phyloP scores from a whole-genome alignment of 441 rosid genomes.

The Pelargonium australe region DNA sequence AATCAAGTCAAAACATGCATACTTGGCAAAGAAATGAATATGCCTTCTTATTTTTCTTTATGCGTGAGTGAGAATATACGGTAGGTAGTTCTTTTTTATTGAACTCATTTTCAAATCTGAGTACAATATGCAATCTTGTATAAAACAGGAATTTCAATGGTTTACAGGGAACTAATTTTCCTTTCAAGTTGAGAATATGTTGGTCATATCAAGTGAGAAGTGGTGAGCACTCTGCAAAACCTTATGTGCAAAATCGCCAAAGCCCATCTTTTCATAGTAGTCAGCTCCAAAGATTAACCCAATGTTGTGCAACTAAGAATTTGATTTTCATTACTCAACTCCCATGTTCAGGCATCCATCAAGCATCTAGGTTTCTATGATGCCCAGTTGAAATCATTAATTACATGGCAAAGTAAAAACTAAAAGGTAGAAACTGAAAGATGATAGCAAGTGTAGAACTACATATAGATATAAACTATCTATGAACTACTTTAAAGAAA shows the following conservation, averaged over 20 bases:
- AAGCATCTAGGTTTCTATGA: slow-evolving; percentile 6
- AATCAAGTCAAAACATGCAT: neutral
- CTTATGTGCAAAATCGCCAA: neutral
- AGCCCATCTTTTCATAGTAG: neutral
- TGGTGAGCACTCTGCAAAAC: neutral
- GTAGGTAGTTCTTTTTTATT: neutral
- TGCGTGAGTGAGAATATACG: neutral
- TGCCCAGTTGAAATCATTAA: neutral
- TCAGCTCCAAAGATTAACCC: neutral
- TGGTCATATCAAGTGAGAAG: neutral
- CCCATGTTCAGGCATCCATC: neutral
- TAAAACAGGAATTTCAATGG: neutral
- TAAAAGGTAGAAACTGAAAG: neutral
- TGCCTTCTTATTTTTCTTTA: neutral
- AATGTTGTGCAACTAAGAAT: neutral
- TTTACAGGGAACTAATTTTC: neutral
- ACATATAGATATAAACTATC: neutral
- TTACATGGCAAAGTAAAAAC: neutral
- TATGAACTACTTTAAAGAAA: neutral
- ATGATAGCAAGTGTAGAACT: neutral
- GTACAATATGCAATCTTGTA: slow-evolving; percentile 3
- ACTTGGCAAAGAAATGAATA: neutral
- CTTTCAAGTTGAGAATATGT: neutral
- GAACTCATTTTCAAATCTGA: neutral
- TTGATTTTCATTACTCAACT: neutral